These are phyloP conservation scores for Eucalyptus polyanthemos DNA, from an alignment of 345 rosid genomes.

Conservation along the genomic window DNA sequence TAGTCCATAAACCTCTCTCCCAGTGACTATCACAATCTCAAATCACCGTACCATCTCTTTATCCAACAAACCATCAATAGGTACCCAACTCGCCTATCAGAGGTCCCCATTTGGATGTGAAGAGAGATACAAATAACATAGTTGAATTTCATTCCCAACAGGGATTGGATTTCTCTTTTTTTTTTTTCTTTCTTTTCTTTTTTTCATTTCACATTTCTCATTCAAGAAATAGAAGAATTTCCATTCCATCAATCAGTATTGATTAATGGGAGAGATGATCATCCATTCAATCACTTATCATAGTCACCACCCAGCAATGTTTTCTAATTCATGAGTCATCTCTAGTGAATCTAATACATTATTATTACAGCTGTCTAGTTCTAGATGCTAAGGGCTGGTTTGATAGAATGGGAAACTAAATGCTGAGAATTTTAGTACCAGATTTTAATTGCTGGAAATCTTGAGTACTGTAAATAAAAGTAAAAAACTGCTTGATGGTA, in stretches of 20 bases:
- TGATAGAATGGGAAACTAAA: not conserved
- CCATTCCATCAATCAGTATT: too few relatives aligned
- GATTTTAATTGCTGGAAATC: not conserved
- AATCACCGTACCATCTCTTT: not conserved
- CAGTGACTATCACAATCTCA: not conserved
- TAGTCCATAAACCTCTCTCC: not conserved
- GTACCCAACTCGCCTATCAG: not conserved
- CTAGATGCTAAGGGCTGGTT: not conserved
- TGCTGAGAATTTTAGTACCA: not conserved
- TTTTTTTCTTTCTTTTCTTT: too few relatives aligned
- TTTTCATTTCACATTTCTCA: too few relatives aligned
- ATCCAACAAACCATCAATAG: not conserved
- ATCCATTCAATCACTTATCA: not conserved
- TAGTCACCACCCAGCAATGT: not conserved
- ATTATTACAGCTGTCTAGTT: not conserved
- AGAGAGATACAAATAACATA: not conserved
- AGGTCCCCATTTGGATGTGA: not conserved
- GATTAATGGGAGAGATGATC: not conserved
- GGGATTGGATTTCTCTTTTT: not conserved
- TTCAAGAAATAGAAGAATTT: too few relatives aligned
- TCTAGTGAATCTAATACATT: not conserved
- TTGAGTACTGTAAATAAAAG: not conserved
- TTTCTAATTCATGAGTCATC: not conserved
- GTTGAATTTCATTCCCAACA: not conserved
- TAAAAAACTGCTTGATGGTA: not conserved